Percentiles rank a stretch among this genome's conserved stretches.
phyloP scores from a whole-genome alignment of 2,329 filamentous ascomycete genomes.

The Monilinia laxa region DNA sequence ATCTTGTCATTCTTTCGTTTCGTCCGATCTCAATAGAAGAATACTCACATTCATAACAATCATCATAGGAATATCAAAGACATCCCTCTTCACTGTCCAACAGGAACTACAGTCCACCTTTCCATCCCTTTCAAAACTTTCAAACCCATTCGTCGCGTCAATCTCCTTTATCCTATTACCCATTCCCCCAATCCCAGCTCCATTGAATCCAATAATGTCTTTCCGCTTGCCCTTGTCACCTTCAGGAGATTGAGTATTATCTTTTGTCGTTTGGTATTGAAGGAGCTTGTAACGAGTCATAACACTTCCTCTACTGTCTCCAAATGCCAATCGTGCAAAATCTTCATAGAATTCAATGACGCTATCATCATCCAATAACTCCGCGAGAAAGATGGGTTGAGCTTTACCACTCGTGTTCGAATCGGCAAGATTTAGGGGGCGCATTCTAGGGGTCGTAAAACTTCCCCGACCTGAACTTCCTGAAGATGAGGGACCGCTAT shows the following conservation, averaged over 20 bases:
- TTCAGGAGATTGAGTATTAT: constrained; percentile 43
- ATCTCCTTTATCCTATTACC: constrained; percentile 62
- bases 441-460: constrained; percentile 53
- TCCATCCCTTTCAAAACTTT: constrained; percentile 78
- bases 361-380: constrained; percentile 89
- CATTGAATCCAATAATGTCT: constrained; percentile 14
- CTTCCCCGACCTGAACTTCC: constrained; percentile 45
- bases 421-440: constrained; percentile 45
- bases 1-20: not conserved
- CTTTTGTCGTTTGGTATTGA: constrained; percentile 76
- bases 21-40: constrained; percentile 24
- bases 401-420: constrained; percentile 48
- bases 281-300: constrained; percentile 81
- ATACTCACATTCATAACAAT: constrained; percentile 94
- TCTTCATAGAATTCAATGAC: constrained; percentile 96
- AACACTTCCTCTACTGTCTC: constrained; percentile 82
- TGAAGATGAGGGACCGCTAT: constrained; percentile 26
- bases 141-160: constrained; percentile 75
- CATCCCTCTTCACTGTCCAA: constrained; percentile 95
- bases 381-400: constrained; percentile 85
- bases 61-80: constrained; percentile 98
- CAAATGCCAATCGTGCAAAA: constrained; percentile 88
- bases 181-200: constrained; percentile 38
- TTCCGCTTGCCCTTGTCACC: constrained; percentile 28
- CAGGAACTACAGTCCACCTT: constrained; percentile 94